Conservation (phyloP, 805 yeast genomes). For the Sugiyamaella lignohabitans region DNA sequence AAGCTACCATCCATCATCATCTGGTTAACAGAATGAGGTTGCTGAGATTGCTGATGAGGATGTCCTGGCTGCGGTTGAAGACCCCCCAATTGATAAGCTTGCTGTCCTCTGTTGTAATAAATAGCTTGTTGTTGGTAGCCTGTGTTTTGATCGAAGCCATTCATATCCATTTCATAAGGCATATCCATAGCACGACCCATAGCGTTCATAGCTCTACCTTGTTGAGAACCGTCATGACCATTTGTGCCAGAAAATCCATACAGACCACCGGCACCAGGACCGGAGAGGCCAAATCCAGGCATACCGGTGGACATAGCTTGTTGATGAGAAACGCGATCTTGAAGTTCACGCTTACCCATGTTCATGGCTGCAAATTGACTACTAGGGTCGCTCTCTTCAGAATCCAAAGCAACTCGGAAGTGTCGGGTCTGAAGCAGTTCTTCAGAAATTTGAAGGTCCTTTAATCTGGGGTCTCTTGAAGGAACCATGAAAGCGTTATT, state of each 20-base stretch:
- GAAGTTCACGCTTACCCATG: background rate
- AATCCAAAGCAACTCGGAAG: slow-evolving; percentile 31
- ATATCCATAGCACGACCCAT: background rate
- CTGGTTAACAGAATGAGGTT: background rate
- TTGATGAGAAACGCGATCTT: background rate
- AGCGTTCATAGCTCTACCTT: background rate
- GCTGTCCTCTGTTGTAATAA: background rate
- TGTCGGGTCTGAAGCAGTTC: slow-evolving; percentile 31
- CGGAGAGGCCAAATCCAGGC: background rate
- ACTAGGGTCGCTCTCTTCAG: slow-evolving; percentile 7
- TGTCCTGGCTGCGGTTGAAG: background rate
- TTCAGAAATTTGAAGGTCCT: slow-evolving; percentile 38
- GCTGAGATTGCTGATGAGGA: background rate
- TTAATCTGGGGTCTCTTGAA: slow-evolving; percentile 43
- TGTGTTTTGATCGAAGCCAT: background rate
- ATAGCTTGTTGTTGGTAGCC: background rate
- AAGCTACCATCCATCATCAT: background rate
- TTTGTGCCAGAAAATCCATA: background rate
- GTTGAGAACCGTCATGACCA: background rate
- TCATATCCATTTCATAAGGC: slow-evolving; percentile 10
- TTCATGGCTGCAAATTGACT: background rate
- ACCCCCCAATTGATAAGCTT: background rate
- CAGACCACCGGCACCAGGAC: background rate
- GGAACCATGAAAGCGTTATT: slow-evolving; percentile 54
- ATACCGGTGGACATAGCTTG: background rate